Percentiles rank a stretch among this genome's conserved stretches.
Conservation (phyloP, 495 filamentous ascomycete genomes). For the Talaromyces proteolyticus region DNA sequence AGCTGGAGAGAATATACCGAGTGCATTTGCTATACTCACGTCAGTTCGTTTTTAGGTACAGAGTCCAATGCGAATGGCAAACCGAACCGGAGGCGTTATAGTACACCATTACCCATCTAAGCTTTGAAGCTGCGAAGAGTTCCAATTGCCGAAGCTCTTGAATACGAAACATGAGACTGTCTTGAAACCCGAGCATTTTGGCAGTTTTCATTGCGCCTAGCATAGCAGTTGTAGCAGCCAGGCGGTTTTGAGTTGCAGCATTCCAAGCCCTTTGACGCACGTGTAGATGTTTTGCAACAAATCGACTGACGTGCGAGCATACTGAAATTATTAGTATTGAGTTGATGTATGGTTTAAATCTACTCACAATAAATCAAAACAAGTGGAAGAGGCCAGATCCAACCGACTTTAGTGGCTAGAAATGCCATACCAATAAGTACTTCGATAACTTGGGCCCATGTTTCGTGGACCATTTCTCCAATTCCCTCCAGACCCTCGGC, state of each 20-base stretch:
- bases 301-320: conserved; percentile 13
- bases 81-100: conserved; percentile 42
- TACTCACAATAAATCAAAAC: conserved; percentile 34
- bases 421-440: conserved; percentile 44
- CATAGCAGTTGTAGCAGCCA: conserved; percentile 38
- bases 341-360: neutral
- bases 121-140: conserved; percentile 28
- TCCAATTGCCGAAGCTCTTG: conserved; percentile 38
- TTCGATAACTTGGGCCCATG: conserved; percentile 48
- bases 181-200: conserved; percentile 48
- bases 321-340: conserved; percentile 1
- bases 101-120: conserved; percentile 31
- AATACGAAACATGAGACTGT: conserved; percentile 23
- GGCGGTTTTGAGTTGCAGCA: conserved; percentile 42
- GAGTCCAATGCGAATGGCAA: conserved; percentile 3
- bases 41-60: neutral
- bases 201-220: conserved; percentile 47
- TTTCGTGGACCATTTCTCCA: conserved; percentile 33
- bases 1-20: conserved; percentile 22
- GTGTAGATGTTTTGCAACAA: conserved; percentile 25
- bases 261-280: conserved; percentile 33
- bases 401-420: conserved; percentile 43
- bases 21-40: conserved; percentile 18
- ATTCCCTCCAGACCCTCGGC: conserved; percentile 32
- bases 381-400: conserved; percentile 37